Base-by-base conservation (phyloP, 805 yeast species). In the Candida dajiaensis region DNA sequence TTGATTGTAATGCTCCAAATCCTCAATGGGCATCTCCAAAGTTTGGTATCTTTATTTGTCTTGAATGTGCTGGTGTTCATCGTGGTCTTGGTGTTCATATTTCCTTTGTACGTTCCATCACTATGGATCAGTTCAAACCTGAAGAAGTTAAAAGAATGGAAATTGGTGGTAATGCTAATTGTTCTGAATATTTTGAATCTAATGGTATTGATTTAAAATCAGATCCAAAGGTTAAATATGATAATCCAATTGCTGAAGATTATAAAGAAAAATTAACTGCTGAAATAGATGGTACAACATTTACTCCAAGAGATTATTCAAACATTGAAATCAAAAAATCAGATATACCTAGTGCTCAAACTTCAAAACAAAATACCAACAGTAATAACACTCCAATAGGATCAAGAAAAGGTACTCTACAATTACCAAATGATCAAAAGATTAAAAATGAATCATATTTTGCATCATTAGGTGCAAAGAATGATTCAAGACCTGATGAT, bases 1-100 rank as follows among this genome's bases (percentile, higher is more conserved):
- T 89, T 65, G 99, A 94, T 65, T 94, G 99, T 68, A 75, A 72
- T 35, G 95, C 97, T 1, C 96, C 96, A 49, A 92, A 90, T 64
- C 99, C 99, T 10, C 99, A 94, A 66, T 94, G 99, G 99, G 97
- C 98, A 2, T 89, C 97, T 13, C 98, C 98, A 33, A 94, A 94
- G 67, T 89, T 92, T 68, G 99, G 99, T 50, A 86, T 94, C 50
- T 94, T 90, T 68, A 92, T 94, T 62, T 94, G 99, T 67, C 76
- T 94, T 37, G 99, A 94, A 64, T 94, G 99, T 72, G 99, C 99
- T 18, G 99, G 99, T 40, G 73, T 85, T 47, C 99, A 94, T 66
- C 77, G 96, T 66, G 95, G 98, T 12, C 72, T 94, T 41, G 99
- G 99, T 36, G 99, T 94, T 38, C 99, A 94, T 65, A 82, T 94